phyloP scores from a whole-genome alignment of 441 rosid genomes.

The Theobroma grandiflorum region DNA sequence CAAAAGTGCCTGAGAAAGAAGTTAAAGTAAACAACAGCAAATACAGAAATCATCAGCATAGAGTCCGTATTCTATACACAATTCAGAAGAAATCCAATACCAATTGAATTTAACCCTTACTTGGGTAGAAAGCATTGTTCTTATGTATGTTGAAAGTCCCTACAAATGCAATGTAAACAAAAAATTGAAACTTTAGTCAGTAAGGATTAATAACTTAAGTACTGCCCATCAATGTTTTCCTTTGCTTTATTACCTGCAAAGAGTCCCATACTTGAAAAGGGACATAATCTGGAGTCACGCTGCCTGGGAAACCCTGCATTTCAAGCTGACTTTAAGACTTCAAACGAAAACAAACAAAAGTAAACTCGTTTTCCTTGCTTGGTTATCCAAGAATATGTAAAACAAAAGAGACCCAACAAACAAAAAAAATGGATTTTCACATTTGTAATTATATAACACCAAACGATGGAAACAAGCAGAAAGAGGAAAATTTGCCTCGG shows the following conservation, averaged over 20 bases:
- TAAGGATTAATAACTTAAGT: neutral
- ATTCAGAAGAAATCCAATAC: conserved; percentile 10
- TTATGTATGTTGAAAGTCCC: conserved; percentile 93
- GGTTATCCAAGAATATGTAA: neutral
- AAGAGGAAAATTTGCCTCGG: conserved; percentile 61
- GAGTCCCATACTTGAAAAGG: conserved; percentile 95
- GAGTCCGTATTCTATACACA: neutral
- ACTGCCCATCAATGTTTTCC: neutral
- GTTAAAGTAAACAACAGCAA: neutral
- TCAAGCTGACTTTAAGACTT: conserved; percentile 4
- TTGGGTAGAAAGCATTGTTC: conserved; percentile 98
- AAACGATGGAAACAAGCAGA: neutral
- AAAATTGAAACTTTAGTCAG: neutral
- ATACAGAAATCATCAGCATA: conserved; percentile 17
- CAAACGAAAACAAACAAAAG: neutral
- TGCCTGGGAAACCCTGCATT: conserved; percentile 84
- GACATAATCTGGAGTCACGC: conserved; percentile 89
- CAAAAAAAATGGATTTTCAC: neutral
- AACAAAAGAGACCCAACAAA: conserved; percentile 10
- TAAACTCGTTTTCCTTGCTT: neutral
- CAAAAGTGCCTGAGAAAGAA: conserved; percentile 70
- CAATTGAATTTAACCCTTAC: conserved; percentile 45
- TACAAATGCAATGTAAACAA: conserved; percentile 29
- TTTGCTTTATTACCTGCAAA: conserved; percentile 66
- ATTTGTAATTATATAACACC: neutral